A percentile compares a stretch with the other conserved stretches of the same genome.
Evolutionary conservation across 139 green algal genomes (phyloP).

Genomic region (Chloropicon primus): DNA sequence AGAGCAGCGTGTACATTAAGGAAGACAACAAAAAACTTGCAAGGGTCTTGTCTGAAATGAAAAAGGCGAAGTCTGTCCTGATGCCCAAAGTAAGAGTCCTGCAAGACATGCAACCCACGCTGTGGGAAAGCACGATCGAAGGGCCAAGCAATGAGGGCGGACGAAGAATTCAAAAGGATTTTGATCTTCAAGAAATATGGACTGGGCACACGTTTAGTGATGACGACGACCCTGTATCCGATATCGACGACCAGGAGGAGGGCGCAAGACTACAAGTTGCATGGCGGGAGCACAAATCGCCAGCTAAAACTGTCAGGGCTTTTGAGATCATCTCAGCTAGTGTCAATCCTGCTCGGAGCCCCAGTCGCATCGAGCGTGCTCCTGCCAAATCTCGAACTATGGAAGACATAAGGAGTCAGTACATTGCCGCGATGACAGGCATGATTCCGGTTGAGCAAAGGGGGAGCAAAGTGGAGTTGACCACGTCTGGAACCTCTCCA

Average conservation of each 20-base stretch:
- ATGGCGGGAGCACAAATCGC: too few relatives aligned
- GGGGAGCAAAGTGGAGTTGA: neutral
- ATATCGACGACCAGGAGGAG: too few relatives aligned
- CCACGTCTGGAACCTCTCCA: neutral
- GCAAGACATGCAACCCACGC: neutral
- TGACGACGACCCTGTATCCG: too few relatives aligned
- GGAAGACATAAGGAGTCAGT: neutral
- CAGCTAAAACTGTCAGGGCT: too few relatives aligned
- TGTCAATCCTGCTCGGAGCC: neutral
- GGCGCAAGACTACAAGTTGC: too few relatives aligned
- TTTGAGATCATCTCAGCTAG: too few relatives aligned
- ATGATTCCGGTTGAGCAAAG: neutral
- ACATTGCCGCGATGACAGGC: neutral
- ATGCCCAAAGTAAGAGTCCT: neutral
- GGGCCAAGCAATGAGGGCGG: neutral
- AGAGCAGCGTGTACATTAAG: neutral
- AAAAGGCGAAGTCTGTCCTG: neutral
- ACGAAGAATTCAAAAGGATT: neutral
- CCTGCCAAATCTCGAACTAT: neutral
- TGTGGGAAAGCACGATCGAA: neutral
- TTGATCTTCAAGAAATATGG: too few relatives aligned
- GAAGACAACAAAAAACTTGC: neutral
- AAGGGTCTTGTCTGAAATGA: neutral
- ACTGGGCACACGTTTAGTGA: too few relatives aligned
- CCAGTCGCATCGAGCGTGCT: neutral